Percentiles rank a stretch among this genome's conserved stretches.
phyloP scores from a whole-genome alignment of 2,329 filamentous ascomycete genomes.

The Biscogniauxia sp. region DNA sequence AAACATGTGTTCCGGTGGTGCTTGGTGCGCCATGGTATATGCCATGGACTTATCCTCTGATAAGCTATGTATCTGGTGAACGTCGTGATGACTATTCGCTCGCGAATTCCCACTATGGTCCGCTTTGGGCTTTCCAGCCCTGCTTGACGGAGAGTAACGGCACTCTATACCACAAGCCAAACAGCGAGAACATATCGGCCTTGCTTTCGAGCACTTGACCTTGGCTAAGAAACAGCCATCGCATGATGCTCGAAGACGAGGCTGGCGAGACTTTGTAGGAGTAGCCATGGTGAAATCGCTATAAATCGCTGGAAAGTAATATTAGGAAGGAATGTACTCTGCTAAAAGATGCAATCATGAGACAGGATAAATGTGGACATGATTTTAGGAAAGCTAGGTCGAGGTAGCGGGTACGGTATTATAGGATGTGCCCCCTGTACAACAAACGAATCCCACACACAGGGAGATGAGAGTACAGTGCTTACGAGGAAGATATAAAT shows the following conservation, averaged over 20 bases:
- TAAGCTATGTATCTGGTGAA: constrained; percentile 21
- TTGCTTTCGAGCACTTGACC: constrained; percentile 53
- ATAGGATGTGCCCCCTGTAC: constrained; percentile 21
- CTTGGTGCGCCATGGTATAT: constrained; percentile 26
- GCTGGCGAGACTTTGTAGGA: constrained; percentile 36
- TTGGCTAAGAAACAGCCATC: constrained; percentile 56
- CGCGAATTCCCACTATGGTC: constrained; percentile 23
- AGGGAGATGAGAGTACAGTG: constrained; percentile 22
- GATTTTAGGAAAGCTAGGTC: constrained; percentile 3
- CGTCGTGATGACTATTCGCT: constrained; percentile 16
- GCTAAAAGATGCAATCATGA: neutral
- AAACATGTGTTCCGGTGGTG: constrained; percentile 33
- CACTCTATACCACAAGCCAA: constrained; percentile 48
- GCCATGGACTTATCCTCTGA: constrained; percentile 31
- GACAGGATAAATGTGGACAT: neutral
- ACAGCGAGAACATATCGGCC: constrained; percentile 53
- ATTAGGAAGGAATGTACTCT: neutral
- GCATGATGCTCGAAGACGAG: constrained; percentile 48
- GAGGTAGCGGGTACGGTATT: constrained; percentile 20
- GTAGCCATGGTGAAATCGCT: constrained; percentile 17
- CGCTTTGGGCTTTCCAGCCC: constrained; percentile 48
- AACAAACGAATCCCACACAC: constrained; percentile 12
- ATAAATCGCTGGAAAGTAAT: constrained; percentile 6
- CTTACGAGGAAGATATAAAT: constrained; percentile 20
- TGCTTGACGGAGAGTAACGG: constrained; percentile 51